Evolutionary conservation across 2,329 filamentous ascomycete genomes (phyloP), one percentile per base, ranked within the genome.

Genomic region (Scedosporium minutisporum): DNA sequence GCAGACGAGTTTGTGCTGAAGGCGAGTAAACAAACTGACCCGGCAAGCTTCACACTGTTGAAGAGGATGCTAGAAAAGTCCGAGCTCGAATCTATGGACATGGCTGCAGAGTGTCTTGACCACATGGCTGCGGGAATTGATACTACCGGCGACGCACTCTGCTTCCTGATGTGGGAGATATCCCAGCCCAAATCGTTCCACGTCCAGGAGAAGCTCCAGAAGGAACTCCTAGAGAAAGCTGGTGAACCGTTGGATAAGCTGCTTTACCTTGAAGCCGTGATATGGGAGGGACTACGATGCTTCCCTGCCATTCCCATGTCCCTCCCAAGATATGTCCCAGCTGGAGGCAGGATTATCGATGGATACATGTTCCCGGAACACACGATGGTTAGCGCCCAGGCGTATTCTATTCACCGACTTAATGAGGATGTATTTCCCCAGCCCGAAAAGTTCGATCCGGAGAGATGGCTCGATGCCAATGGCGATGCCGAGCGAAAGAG

Each of bases 391-490:
- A 86, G 84, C 69, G 81, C 80, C 65, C 85, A 87, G 71, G 80
- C 85, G 1, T 84, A 80, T 68, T 86, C 84, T 10, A 76, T 86
- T 41, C 83, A 87, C 65, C 79, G 81, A 21, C 75, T 85, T 63
- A 82, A 87, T 66, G 71, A 75, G 10, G 80, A 86, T 63, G 87
- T 91, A 1, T 97, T 96, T 71, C 86, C 88, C 1, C 82, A 92
- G 53, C 89, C 92, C 0, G 89, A 96, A 64, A 75, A 73, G 5
- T 97, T 93, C 70, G 80, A 87, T 60, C 93, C 93, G 0, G 89
- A 93, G 63, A 82, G 93, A 67, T 97, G 93, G 93, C 83, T 96
- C 66, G 85, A 82, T 16, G 80, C 82, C 7, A 82, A 87, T 57
- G 91, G 90, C 2, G 90, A 93, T 68, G 81, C 88, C 64, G 89